Evolutionary conservation across 2,329 filamentous ascomycete species (phyloP), one percentile per base, ranked within the genome.

Genomic region (Calonectria pseudoreteaudii): DNA sequence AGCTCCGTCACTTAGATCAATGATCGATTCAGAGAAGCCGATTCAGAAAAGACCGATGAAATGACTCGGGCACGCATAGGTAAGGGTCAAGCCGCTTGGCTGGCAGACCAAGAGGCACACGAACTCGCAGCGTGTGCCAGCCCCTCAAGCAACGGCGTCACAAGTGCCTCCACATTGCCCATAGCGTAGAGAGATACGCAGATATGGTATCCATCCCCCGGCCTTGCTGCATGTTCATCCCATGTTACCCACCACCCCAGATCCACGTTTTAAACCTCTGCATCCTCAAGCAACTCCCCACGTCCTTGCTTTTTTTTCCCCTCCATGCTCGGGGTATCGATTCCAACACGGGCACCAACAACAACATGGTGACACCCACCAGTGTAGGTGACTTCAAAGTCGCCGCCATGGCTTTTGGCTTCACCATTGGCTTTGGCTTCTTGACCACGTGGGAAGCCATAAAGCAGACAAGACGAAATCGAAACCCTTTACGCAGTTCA

Each of bases 361-460:
- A 20, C 31, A 13, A 47, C 31, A 78, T 78, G 75, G 71, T 74
- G 16, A 41, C 56, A 14, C 74, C 79, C 2, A 80, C 64, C 0
- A 70, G 53, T 23, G 41, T 65, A 5, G 60, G 28, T 31, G 82
- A 83, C 44, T 70, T 79, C 71, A 81, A 82, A 69, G 70, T 83
- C 3, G 82, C 82, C 26, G 80, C 81, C 16, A 74, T 83, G 69
- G 82, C 82, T 20, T 74, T 79, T 20, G 82, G 82, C 16, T 83
- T 83, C 71, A 82, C 84, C 16, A 72, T 87, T 44, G 86, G 85
- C n/a, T 87, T 87, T 73, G 86, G 86, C 0, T 83, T 84, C 68
- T 76, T 86, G 11, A 85, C 83, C 2, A 80, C 81, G 18, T 85
- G 85, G 83, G 84, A 84, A 73, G 86, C 85, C 5, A 80, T 84